Evolutionary conservation across 148 eudicot species (phyloP).

Genomic region (Diospyros kaki): DNA sequence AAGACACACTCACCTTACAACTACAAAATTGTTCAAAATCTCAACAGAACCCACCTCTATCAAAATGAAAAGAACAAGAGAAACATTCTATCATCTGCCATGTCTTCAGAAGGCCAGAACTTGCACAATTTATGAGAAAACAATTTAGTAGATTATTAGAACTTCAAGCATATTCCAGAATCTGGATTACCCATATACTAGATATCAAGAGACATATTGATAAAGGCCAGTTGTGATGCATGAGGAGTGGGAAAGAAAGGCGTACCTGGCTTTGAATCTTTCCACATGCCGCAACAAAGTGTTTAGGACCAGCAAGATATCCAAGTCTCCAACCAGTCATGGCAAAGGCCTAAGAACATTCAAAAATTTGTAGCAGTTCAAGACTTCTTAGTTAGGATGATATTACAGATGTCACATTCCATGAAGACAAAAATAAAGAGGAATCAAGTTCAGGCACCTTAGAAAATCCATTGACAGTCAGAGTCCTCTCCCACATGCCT

Average conservation of each 20-base stretch:
- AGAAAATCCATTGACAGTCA: conserved; percentile 94
- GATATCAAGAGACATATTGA: too few species aligned
- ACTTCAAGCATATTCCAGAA: too few species aligned
- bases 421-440: background rate
- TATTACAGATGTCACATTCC: background rate
- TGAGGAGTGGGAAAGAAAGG: background rate
- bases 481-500: conserved; percentile 97
- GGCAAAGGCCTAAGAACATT: conserved; percentile 67
- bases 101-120: too few species aligned
- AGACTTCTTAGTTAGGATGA: background rate
- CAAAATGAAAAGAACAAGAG: too few species aligned
- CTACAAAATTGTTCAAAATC: too few species aligned
- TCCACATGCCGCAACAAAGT: conserved; percentile 83
- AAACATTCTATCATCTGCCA: too few species aligned
- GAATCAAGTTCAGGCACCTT: conserved; percentile 46
- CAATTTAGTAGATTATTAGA: too few species aligned
- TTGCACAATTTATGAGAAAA: too few species aligned
- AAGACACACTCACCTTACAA: too few species aligned
- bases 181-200: too few species aligned
- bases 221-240: too few species aligned
- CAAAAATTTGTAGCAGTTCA: background rate
- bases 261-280: conserved; percentile 97
- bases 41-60: too few species aligned
- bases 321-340: conserved; percentile 99
- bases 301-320: conserved; percentile 91